Percentiles rank a stretch among this genome's conserved stretches.
phyloP scores from a whole-genome alignment of 2,329 filamentous ascomycete genomes.

The Acrocalymma vagum region DNA sequence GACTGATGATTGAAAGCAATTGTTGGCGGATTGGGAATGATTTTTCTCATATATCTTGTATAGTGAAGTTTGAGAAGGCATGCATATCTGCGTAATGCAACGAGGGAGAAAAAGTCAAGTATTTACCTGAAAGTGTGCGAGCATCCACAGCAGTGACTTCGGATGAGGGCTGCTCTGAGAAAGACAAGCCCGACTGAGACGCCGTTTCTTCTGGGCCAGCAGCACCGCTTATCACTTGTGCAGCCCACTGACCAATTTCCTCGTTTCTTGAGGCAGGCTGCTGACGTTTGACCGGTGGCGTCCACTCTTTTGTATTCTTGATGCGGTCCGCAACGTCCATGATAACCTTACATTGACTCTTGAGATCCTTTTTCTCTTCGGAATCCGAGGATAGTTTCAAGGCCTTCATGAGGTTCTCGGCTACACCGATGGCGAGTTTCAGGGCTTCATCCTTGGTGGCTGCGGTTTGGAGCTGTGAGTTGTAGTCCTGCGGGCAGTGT shows the following conservation, averaged over 20 bases:
- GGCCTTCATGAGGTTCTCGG: slow-evolving; percentile 83
- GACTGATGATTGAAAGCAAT: too few species aligned
- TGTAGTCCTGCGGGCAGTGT: slow-evolving; percentile 29
- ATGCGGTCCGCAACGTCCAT: slow-evolving; percentile 78
- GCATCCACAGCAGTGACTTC: slow-evolving; percentile 6
- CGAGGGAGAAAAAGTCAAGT: slow-evolving; percentile 15
- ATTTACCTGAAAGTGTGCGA: slow-evolving; percentile 25
- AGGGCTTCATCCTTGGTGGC: slow-evolving; percentile 71
- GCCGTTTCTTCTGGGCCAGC: slow-evolving; percentile 11
- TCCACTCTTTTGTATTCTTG: slow-evolving; percentile 59
- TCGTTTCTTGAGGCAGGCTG: slow-evolving; percentile 15
- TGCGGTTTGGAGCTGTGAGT: slow-evolving; percentile 58
- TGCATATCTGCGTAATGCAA: too few species aligned
- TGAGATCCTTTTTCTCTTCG: slow-evolving; percentile 72
- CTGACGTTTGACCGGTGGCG: slow-evolving; percentile 15
- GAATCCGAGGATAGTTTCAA: slow-evolving; percentile 67
- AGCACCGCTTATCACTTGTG: slow-evolving; percentile 30
- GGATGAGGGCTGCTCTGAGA: slow-evolving; percentile 14
- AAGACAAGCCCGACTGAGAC: slow-evolving; percentile 14
- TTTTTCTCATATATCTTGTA: too few species aligned
- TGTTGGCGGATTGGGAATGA: too few species aligned
- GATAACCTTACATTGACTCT: slow-evolving; percentile 73
- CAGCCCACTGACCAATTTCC: slow-evolving; percentile 31
- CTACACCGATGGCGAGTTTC: slow-evolving; percentile 76
- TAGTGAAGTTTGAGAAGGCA: too few species aligned